Conservation (phyloP, 192 early-diverging fungal genomes). For the Gaertneriomyces sp. region DNA sequence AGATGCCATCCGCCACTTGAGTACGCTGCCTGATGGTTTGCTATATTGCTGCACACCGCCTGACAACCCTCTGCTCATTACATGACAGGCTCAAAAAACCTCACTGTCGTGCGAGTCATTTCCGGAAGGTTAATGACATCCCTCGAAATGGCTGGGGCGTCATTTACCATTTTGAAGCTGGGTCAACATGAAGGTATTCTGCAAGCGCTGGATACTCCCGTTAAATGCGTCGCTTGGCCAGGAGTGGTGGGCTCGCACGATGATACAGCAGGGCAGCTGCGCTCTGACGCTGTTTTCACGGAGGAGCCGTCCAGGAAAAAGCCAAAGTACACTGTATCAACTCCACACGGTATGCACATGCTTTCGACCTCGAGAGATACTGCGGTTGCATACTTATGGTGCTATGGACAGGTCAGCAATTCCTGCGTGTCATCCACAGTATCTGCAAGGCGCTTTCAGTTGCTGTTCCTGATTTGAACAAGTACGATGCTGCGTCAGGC, state of each 20-base stretch:
- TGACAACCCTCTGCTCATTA: constrained; percentile 8
- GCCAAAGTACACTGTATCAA: no score
- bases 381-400: neutral
- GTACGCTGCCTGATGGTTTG: neutral
- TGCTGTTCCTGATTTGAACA: constrained; percentile 62
- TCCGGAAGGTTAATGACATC: constrained; percentile 75
- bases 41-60: neutral
- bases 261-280: no score
- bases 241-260: constrained; percentile 2
- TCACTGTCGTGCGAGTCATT: constrained; percentile 54
- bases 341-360: no score
- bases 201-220: constrained; percentile 54
- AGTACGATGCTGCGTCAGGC: constrained; percentile 69
- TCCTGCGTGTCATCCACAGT: no score
- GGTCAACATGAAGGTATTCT: constrained; percentile 47
- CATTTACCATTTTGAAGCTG: constrained; percentile 64
- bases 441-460: constrained; percentile 42
- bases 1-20: constrained; percentile 56
- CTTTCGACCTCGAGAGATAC: no score
- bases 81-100: constrained; percentile 19
- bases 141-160: constrained; percentile 77
- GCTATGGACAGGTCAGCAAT: no score
- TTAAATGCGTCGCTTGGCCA: constrained; percentile 61
- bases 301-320: no score
- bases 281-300: no score